Base-by-base conservation (phyloP, 2,329 filamentous ascomycete genomes). In the Colletotrichum godetiae region DNA sequence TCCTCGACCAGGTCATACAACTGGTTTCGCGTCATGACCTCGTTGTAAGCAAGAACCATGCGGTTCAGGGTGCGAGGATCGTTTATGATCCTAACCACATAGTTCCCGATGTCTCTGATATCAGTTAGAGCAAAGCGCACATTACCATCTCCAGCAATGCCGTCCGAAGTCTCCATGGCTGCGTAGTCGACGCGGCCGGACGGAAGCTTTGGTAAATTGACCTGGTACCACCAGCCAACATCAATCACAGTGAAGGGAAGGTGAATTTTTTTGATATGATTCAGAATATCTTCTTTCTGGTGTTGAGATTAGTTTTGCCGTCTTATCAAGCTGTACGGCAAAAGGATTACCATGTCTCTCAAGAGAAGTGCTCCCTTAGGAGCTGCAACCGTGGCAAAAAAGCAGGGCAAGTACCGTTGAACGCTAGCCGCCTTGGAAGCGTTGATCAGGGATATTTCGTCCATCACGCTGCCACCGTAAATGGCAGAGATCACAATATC, bases 191-290 rank as follows among this genome's bases (percentile, higher is more conserved):
- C 79, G 12, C 76, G 76, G 1, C 79, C 80, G 6, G 80, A 82
- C 2, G 79, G 78, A 1, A 82, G 52, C 15, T 57, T 13, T 0
- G 78, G 79, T 1, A 78, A 27, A n/a, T 80, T 79, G 42, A 87
- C 74, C 76, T 90, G 87, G 76, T 88, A 87, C 89, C 89, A 91
- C 81, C 82, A 89, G n/a, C 89, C 89, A 11, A 89, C 84, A 74
- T 91, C 89, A 60, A 91, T 85, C 76, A 88, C 80, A 10, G 89
- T 90, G 79, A 86, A 91, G 0, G 87, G 86, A 0, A 91, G 82
- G 42, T 81, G 78, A 1, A 87, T 76, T 67, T 82, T 79, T 75
- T 85, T 84, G 74, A 90, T 82, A 67, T 87, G 83, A 68, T 87
- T 83, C 76, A 87, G 84, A 11, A 89, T 81, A 1, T 81, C 79